Conservation (phyloP, 1,284 basidiomycete species). For the Pterula multifida region DNA sequence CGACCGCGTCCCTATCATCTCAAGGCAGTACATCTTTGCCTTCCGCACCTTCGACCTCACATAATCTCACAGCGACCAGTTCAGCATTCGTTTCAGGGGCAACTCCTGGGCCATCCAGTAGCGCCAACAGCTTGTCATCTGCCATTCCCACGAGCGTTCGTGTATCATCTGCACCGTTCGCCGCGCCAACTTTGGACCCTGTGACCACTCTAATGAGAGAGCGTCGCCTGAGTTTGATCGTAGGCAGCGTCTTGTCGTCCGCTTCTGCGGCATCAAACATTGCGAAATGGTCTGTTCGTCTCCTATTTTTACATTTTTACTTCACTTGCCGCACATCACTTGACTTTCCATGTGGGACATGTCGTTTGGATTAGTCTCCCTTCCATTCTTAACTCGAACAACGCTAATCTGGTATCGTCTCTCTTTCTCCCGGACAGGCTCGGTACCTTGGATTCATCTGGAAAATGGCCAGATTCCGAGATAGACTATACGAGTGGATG, state of each 20-base stretch:
- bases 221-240: neutral
- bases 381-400: no score
- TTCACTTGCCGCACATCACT: no score
- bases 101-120: neutral
- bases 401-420: neutral
- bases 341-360: no score
- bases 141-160: neutral
- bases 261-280: neutral
- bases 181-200: neutral
- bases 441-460: constrained; percentile 21
- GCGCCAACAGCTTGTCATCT: neutral
- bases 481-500: constrained; percentile 35
- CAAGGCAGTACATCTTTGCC: no score
- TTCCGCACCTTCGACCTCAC: no score
- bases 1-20: no score
- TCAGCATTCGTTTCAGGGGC: no score
- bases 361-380: no score
- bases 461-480: constrained; percentile 30
- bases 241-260: neutral
- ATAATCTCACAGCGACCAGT: no score
- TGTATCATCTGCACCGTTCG: neutral
- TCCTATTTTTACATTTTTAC: neutral
- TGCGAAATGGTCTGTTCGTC: neutral
- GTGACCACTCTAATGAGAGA: neutral
- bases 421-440: neutral